Base-by-base conservation (phyloP, 768 basidiomycete genomes). In the Podaxis sp. region DNA sequence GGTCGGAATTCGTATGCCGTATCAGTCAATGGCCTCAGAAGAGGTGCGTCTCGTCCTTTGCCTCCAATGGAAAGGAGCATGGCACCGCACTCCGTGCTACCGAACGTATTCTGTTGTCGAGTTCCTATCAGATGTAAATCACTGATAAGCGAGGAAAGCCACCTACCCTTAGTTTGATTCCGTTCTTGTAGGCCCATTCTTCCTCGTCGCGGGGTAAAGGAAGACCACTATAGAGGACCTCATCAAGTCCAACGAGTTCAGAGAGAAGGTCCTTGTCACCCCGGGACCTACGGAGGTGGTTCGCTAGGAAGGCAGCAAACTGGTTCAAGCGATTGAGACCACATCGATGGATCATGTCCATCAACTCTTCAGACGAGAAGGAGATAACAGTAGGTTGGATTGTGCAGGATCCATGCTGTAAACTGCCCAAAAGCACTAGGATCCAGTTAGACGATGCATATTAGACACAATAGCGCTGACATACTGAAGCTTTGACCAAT, bases 1-100 rank as follows among this genome's bases (percentile, higher is more conserved):
- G 89, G 87, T 55, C 81, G 69, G 73, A 92, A 92, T n/a, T 76
- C 80, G 67, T 92, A 93, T 11, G 80, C 79, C 30, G 85, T 84
- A 46, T 84, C 84, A 33, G 84, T 80, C 26, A 90, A 70, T 6
- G 85, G 77, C 19, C 78, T 78, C 40, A 92, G 80, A 60, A 84
- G 76, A 39, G 77, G 77, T 61, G 81, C 81, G 62, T 83, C 78
- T 52, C 74, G 77, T 39, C 81, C 85, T 56, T 77, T 73, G 42
- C 81, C 83, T 42, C 85, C 87, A 55, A 55, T 26, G 38, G 89
- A 87, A 24, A 86, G 71, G 55, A 93, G 76, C 80, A 89, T 88
- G 0, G 83, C 87, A 48, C 89, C 90, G 63, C 88, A 83, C 77
- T 93, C 91, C 0, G 91, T 93, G 73, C 85, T 90, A 13, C 91